phyloP scores from a whole-genome alignment of 2,329 filamentous ascomycete species.

The Chaetoscypha palmicola region DNA sequence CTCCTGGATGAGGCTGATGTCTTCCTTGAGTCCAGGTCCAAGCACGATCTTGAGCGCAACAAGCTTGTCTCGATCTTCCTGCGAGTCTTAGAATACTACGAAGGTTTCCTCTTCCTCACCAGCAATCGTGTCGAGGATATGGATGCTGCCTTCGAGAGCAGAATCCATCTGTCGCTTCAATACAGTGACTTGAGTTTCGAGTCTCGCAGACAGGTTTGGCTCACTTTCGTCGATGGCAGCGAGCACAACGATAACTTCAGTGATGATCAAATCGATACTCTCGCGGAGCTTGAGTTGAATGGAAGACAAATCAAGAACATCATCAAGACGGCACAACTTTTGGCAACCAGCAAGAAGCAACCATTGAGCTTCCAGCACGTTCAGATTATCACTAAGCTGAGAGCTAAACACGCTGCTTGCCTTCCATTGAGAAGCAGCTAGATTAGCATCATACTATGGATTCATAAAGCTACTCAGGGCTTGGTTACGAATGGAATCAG shows the following conservation, averaged over 20 bases:
- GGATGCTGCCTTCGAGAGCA: conserved; percentile 34
- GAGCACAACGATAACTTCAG: conserved; percentile 7
- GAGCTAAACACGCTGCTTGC: conserved; percentile 5
- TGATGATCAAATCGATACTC: conserved; percentile 3
- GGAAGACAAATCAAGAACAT: conserved; percentile 33
- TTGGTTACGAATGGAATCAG: no score
- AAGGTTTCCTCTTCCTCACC: conserved; percentile 26
- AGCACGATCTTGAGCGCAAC: conserved; percentile 43
- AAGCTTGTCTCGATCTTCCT: conserved; percentile 38
- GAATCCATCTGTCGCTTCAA: conserved; percentile 41
- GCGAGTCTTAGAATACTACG: conserved; percentile 16
- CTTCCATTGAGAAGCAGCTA: conserved; percentile 4
- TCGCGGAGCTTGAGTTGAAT: conserved; percentile 38
- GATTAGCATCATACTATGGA: not conserved
- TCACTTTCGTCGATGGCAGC: conserved; percentile 5
- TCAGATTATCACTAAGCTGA: conserved; percentile 5
- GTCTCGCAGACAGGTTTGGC: conserved; percentile 38
- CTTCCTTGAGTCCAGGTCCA: conserved; percentile 42
- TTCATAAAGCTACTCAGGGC: not conserved
- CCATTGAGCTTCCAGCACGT: conserved; percentile 5
- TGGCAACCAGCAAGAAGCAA: conserved; percentile 4
- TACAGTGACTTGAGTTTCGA: conserved; percentile 36
- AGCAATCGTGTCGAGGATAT: conserved; percentile 31
- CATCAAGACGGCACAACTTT: conserved; percentile 27
- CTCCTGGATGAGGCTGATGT: conserved; percentile 40